phyloP scores from a whole-genome alignment of 2,329 filamentous ascomycete genomes.

The Grosmannia huntii region DNA sequence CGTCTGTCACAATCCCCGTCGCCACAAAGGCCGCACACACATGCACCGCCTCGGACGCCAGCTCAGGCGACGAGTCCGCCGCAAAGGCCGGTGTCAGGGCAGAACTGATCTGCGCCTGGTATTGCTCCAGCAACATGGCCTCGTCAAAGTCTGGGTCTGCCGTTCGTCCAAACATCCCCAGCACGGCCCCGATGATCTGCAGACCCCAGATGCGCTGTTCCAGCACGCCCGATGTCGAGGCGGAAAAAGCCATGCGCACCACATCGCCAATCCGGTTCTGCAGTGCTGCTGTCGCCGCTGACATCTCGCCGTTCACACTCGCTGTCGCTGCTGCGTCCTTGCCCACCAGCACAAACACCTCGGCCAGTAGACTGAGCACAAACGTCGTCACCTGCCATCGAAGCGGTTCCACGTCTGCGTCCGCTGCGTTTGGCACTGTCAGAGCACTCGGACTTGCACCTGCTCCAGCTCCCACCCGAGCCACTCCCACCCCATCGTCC shows the following conservation, averaged over 20 bases:
- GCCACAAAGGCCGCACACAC: constrained; percentile 97
- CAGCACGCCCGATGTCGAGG: constrained; percentile 84
- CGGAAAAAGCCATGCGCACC: constrained; percentile 92
- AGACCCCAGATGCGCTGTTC: constrained; percentile 83
- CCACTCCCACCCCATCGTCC: neutral
- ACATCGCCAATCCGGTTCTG: constrained; percentile 83
- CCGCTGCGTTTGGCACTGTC: constrained; percentile 18
- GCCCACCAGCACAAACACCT: constrained; percentile 65
- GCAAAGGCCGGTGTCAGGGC: constrained; percentile 94
- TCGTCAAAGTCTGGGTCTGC: constrained; percentile 97
- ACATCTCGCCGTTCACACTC: constrained; percentile 31
- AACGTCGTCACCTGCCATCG: constrained; percentile 95
- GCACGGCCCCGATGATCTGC: constrained; percentile 82
- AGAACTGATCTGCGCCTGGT: constrained; percentile 95
- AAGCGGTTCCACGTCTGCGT: constrained; percentile 64
- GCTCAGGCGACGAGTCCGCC: constrained; percentile 85
- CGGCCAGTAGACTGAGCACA: constrained; percentile 76
- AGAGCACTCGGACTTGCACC: no score
- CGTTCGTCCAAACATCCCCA: constrained; percentile 92
- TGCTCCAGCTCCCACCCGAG: neutral
- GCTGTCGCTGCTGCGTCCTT: constrained; percentile 70
- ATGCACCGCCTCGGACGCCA: constrained; percentile 91
- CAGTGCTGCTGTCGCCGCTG: constrained; percentile 62
- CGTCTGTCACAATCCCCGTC: constrained; percentile 91
- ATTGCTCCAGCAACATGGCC: constrained; percentile 90